Conservation (phyloP, 2,329 filamentous ascomycete species). For the Westerdykella sp. region DNA sequence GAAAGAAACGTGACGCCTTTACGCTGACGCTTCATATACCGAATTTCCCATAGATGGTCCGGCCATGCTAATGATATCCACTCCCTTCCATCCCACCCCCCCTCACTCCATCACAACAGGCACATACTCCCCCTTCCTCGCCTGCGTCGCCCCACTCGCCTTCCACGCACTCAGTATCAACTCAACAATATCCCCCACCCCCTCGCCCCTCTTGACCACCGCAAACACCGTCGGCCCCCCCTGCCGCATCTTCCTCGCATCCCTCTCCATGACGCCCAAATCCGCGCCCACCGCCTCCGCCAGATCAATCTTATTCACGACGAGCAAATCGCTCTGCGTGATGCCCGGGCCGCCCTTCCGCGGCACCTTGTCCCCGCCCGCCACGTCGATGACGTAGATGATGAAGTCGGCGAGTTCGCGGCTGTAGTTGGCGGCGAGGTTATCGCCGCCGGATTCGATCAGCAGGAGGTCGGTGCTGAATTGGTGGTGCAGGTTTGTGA, state of each 20-base stretch:
- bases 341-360: conserved; percentile 95
- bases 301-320: conserved; percentile 97
- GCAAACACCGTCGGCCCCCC: conserved; percentile 94
- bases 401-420: conserved; percentile 95
- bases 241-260: conserved; percentile 88
- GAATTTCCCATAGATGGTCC: too few relatives aligned
- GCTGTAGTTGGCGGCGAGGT: conserved; percentile 93
- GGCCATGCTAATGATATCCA: too few relatives aligned
- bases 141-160: conserved; percentile 64
- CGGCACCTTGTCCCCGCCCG: conserved; percentile 92
- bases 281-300: conserved; percentile 88
- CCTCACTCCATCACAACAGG: conserved; percentile 28
- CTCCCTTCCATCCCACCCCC: not conserved
- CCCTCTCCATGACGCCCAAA: conserved; percentile 86
- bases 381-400: conserved; percentile 97
- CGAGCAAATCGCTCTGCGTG: conserved; percentile 85
- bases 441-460: conserved; percentile 94
- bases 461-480: conserved; percentile 80
- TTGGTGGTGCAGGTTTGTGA: conserved; percentile 78
- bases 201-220: conserved; percentile 89
- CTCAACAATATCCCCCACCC: conserved; percentile 78
- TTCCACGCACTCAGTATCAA: conserved; percentile 90
- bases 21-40: too few relatives aligned
- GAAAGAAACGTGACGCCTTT: too few relatives aligned
- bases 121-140: conserved; percentile 28